Conservation (phyloP, 805 yeast genomes). For the Wickerhamomyces silvicola region DNA sequence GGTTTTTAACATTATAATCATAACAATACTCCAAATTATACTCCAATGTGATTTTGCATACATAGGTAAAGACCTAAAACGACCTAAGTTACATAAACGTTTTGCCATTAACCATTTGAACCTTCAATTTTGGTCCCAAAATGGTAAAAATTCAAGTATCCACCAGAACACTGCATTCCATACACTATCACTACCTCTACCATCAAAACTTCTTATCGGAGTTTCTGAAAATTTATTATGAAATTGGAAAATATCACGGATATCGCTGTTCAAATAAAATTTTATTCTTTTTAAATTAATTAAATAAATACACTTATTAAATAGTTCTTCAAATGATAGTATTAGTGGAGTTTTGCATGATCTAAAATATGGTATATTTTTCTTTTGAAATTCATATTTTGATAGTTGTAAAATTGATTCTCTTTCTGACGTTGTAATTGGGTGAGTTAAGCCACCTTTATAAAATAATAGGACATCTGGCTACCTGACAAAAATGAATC, state of each 20-base stretch:
- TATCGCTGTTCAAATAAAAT: constrained; percentile 4
- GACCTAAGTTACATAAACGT: constrained; percentile 47
- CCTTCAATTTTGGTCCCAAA: constrained; percentile 47
- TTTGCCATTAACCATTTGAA: constrained; percentile 42
- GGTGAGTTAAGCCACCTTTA: constrained; percentile 11
- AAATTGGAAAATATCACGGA: constrained; percentile 6
- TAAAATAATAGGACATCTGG: constrained; percentile 42
- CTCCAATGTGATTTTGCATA: constrained; percentile 57
- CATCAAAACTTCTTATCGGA: constrained; percentile 27
- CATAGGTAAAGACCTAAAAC: constrained; percentile 41
- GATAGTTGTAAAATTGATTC: constrained; percentile 8
- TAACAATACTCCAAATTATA: constrained; percentile 42
- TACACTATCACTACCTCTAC: constrained; percentile 30
- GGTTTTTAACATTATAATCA: constrained; percentile 40
- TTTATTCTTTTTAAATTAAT: constrained; percentile 12
- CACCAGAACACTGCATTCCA: constrained; percentile 44
- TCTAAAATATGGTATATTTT: constrained; percentile 13
- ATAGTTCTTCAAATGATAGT: constrained; percentile 9
- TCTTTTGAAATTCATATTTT: constrained; percentile 2
- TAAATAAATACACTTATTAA: constrained; percentile 11
- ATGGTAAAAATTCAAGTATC: constrained; percentile 54
- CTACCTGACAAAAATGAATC: constrained; percentile 40
- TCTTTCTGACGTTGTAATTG: constrained; percentile 7
- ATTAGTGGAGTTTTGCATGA: constrained; percentile 10
- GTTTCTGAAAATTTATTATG: constrained; percentile 16